Evolutionary conservation across 352 stramenopile species (phyloP).

Genomic region (Heterotrichella gracilis): DNA sequence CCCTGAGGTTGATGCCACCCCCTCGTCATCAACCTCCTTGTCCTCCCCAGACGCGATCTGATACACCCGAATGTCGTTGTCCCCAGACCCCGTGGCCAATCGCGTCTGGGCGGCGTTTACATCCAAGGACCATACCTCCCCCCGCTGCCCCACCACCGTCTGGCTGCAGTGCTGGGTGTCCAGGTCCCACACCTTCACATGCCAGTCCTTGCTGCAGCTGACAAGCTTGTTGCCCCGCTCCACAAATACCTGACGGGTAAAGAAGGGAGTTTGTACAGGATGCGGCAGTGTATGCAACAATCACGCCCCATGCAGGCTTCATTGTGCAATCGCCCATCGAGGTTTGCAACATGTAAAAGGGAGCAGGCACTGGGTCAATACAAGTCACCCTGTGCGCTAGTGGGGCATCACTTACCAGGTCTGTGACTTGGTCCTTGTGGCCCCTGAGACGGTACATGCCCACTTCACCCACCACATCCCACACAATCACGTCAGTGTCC

Average conservation of each 20-base stretch:
- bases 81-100: slow-evolving; percentile 35
- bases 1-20: too few species aligned
- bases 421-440: slow-evolving; percentile 58
- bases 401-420: slow-evolving; percentile 35
- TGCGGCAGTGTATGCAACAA: too few species aligned
- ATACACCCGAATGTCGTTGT: slow-evolving; percentile 39
- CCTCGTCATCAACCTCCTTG: too few species aligned
- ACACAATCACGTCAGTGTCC: slow-evolving; percentile 63
- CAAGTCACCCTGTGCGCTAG: slow-evolving; percentile 14
- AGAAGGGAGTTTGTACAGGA: not conserved
- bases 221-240: slow-evolving; percentile 24
- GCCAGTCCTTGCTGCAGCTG: slow-evolving; percentile 53
- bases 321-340: too few species aligned
- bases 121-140: slow-evolving; percentile 53
- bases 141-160: slow-evolving; percentile 54
- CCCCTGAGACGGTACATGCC: slow-evolving; percentile 50
- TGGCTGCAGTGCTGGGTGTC: slow-evolving; percentile 61
- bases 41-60: too few species aligned
- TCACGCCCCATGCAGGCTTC: too few species aligned
- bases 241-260: not conserved
- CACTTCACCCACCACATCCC: slow-evolving; percentile 52
- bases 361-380: not conserved
- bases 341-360: not conserved
- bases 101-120: slow-evolving; percentile 29
- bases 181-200: slow-evolving; percentile 62